Evolutionary conservation across 768 basidiomycete genomes (phyloP).

Genomic region (Dentipellis fragilis): DNA sequence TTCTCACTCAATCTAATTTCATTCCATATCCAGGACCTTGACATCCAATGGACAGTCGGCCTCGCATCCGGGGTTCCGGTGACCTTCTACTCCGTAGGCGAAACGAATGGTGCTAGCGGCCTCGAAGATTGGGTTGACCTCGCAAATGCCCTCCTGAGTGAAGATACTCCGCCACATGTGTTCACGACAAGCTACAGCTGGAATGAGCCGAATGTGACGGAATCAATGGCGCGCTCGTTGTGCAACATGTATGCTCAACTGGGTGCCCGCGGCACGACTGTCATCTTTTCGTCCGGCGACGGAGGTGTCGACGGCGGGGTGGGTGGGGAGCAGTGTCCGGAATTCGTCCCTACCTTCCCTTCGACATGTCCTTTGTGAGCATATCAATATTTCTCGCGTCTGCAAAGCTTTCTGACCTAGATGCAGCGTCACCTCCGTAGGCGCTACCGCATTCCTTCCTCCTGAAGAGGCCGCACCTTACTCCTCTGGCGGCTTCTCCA

Average conservation of each 20-base stretch:
- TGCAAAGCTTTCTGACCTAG: not conserved
- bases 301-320: slow-evolving; percentile 13
- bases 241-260: slow-evolving; percentile 15
- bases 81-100: slow-evolving; percentile 18
- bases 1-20: not conserved
- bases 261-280: slow-evolving; percentile 13
- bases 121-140: slow-evolving; percentile 8
- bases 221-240: slow-evolving; percentile 3
- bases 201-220: slow-evolving; percentile 13
- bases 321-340: slow-evolving; percentile 1
- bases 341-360: slow-evolving; percentile 12
- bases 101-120: slow-evolving; percentile 6
- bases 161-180: slow-evolving; percentile 9
- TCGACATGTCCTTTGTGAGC: slow-evolving; percentile 12
- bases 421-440: slow-evolving; percentile 9
- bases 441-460: slow-evolving; percentile 6
- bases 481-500: slow-evolving; percentile 16
- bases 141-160: slow-evolving; percentile 4
- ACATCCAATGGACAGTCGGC: slow-evolving; percentile 19
- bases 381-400: not conserved
- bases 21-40: slow-evolving; percentile 17
- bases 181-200: slow-evolving; percentile 17
- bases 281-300: slow-evolving; percentile 13
- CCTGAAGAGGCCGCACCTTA: slow-evolving; percentile 9
- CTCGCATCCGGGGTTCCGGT: slow-evolving; percentile 15